Evolutionary conservation across 768 basidiomycete species (phyloP), one percentile per base, ranked within the genome.

Genomic region (Hericium coralloides): DNA sequence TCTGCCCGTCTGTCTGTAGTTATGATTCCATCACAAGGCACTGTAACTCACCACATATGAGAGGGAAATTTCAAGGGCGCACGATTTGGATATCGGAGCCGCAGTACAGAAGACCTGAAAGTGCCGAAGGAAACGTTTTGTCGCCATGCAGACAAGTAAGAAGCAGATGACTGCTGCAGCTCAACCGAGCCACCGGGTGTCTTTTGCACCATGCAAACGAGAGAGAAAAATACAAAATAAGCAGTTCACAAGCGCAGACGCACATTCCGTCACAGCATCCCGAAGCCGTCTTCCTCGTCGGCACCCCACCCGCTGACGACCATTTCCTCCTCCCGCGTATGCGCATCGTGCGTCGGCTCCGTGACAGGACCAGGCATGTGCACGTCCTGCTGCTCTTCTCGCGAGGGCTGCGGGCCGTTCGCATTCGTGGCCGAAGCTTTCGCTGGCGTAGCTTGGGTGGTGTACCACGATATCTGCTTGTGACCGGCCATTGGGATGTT

Each of bases 271-370:
- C 60, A 73, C 38, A 82, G 64, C 79, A 89, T 83, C 41, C 87
- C 85, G 84, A 89, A 89, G 48, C 81, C 83, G 64, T 89, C 84
- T 61, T 81, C 86, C 12, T 57, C 58, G 52, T 84, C 82, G 43
- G 75, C 81, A 38, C 86, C 87, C 87, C 87, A 89, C 22, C 87
- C 85, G 62, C 79, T 84, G 4, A 81, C 81, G 5, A 81, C 75
- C 6, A 79, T 65, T 65, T 84, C 86, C 64, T 87, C 86, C 58
- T 86, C 86, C 18, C 38, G 39, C 4, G 26, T 63, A 68, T 59
- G 70, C 62, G 41, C 65, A 62, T 26, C 43, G 10, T 43, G 52
- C 15, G 52, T 12, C 52, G 12, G 51, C 20, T 18, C 49, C 20
- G 25, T 3, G 18, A 12, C 23, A 54, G 62, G 58, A 48, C 66